Base-by-base conservation (phyloP, 1,284 basidiomycete genomes). In the Rhizoctonia solani region DNA sequence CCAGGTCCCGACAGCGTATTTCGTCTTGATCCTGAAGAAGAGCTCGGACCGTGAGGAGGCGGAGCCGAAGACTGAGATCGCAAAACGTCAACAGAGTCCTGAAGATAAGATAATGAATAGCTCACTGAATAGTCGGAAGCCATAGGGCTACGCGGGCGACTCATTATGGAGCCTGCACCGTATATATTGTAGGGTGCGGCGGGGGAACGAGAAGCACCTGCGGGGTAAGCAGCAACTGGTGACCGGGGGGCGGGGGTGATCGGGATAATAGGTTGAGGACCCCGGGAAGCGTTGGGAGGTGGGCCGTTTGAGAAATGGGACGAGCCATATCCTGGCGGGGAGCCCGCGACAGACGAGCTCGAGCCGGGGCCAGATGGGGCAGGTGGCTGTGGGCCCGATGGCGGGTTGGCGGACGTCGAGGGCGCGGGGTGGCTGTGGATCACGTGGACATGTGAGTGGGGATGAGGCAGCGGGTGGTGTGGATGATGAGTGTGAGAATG, bases 371-470 rank as follows among this genome's bases (percentile, higher is more conserved):
- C 52, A 63, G 21, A 63, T 63, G 16, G 59, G 32, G 47, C 52
- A 63, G n/a, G 59, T 32, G 5, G 47, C 59, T 16, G 30, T 41
- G 9, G 59, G 59, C 11, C 47, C 50, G 46, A 46, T 46, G n/a
- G 59, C 42, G 11, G 58, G 30, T 30, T 25, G 29, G 19, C 23
- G 47, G 58, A 32, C 8, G 46, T 30, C 59, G 59, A 37, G 19
- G 46, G 8, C 9, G 59, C 19, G 32, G 47, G 47, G 23, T 63
- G 59, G 47, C 14, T 39, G 47, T 63, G 59, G 3, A 63, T 52
- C 21, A 63, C 59, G 47, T 63, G 59, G 8, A 63, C 59, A 37
- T 63, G 59, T 6, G 46, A 39, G 47, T 63, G 59, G 23, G 54
- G 21, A 19, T 39, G 54, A 23, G 19, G 13, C 29, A 25, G 27